phyloP scores from a whole-genome alignment of 768 basidiomycete genomes.

The Agrocybe pediades region DNA sequence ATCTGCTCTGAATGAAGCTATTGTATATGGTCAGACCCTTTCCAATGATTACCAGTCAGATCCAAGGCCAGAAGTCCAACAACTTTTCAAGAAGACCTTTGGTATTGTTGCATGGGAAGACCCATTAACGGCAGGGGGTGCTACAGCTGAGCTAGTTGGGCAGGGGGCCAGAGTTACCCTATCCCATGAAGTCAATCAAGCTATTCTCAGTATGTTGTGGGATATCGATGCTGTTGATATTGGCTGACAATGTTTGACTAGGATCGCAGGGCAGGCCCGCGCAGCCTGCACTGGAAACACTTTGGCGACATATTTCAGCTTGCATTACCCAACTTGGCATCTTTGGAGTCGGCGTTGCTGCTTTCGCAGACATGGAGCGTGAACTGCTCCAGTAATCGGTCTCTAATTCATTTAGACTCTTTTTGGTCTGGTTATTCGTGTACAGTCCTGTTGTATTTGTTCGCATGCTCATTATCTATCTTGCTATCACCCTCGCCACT shows the following conservation, averaged over 20 bases:
- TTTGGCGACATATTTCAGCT: constrained; percentile 75
- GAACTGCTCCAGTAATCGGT: constrained; percentile 58
- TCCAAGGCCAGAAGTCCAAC: constrained; percentile 60
- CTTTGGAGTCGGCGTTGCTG: constrained; percentile 73
- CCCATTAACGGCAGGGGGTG: constrained; percentile 66
- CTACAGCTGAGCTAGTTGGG: constrained; percentile 68
- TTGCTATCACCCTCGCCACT: constrained; percentile 14
- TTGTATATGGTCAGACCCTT: constrained; percentile 74
- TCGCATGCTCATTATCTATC: constrained; percentile 8
- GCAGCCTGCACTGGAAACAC: constrained; percentile 69
- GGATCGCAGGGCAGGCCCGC: constrained; percentile 79
- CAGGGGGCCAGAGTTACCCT: constrained; percentile 64
- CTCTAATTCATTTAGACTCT: neutral
- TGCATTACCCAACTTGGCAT: constrained; percentile 73
- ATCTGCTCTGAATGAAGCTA: constrained; percentile 61
- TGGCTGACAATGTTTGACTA: constrained; percentile 28
- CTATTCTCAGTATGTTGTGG: constrained; percentile 68
- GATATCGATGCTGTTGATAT: neutral
- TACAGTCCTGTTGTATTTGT: neutral
- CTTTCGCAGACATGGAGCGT: constrained; percentile 77
- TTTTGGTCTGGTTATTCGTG: neutral
- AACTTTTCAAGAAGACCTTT: constrained; percentile 73
- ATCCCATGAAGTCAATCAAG: constrained; percentile 78
- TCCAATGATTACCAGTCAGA: constrained; percentile 70
- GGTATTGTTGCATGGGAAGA: constrained; percentile 81